Percentiles rank a stretch among this genome's conserved stretches.
Evolutionary conservation across 2,329 filamentous ascomycete genomes (phyloP).

Genomic region (Alternaria arborescens): DNA sequence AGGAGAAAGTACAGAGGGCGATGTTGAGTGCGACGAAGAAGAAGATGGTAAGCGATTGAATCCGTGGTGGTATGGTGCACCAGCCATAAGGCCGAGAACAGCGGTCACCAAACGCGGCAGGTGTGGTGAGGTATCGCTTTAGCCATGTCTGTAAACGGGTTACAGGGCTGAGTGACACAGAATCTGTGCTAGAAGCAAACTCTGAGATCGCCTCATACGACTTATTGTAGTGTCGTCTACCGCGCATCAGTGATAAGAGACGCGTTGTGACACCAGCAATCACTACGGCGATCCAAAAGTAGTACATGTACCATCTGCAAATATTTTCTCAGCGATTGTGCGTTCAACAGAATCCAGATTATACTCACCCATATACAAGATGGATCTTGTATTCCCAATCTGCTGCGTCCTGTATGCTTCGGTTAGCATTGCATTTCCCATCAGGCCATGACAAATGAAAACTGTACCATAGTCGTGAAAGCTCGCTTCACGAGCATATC

Average conservation of each 20-base stretch:
- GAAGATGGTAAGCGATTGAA: conserved; percentile 56
- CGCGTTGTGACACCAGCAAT: conserved; percentile 35
- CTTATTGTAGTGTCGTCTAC: conserved; percentile 11
- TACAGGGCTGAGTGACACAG: neutral
- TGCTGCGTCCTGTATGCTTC: conserved; percentile 33
- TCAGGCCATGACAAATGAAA: neutral
- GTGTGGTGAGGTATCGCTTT: conserved; percentile 52
- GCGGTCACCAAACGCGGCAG: conserved; percentile 55
- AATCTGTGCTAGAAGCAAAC: neutral
- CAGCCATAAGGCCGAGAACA: conserved; percentile 54
- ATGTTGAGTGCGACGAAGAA: conserved; percentile 58
- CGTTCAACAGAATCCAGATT: neutral
- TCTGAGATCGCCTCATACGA: conserved; percentile 13
- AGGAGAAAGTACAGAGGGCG: conserved; percentile 55
- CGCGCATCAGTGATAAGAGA: conserved; percentile 29
- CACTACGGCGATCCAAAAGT: conserved; percentile 43
- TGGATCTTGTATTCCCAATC: conserved; percentile 42
- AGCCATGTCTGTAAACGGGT: conserved; percentile 24
- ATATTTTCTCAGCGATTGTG: neutral
- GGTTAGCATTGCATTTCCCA: conserved; percentile 2
- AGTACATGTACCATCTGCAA: conserved; percentile 42
- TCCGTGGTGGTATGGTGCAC: conserved; percentile 59
- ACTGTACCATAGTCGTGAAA: conserved; percentile 41
- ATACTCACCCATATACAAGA: conserved; percentile 38
- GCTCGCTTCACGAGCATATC: conserved; percentile 34